These are phyloP conservation scores for Lipomyces sp. DNA, from an alignment of 805 yeast genomes.

Conservation along the genomic window DNA sequence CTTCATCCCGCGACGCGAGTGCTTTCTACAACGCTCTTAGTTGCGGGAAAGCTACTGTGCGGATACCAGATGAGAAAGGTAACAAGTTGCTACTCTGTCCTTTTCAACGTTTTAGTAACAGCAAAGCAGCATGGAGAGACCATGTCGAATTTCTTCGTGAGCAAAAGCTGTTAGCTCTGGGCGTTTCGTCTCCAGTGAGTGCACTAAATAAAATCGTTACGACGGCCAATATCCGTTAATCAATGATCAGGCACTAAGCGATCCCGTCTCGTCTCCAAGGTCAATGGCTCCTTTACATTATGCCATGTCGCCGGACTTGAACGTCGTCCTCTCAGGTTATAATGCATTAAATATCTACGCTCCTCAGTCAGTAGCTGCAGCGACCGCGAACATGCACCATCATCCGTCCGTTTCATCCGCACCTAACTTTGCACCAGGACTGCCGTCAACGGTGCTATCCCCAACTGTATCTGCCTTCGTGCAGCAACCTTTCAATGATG, in stretches of 20 bases:
- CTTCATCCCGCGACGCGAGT: slow-evolving; percentile 8
- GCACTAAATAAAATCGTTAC: not conserved
- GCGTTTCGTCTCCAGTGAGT: slow-evolving; percentile 10
- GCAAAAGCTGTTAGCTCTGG: not conserved
- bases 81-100: not conserved
- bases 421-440: not conserved
- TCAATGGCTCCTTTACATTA: not conserved
- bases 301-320: slow-evolving; percentile 7
- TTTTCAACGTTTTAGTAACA: not conserved
- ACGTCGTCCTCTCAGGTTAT: not conserved
- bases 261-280: not conserved
- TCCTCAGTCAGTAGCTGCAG: not conserved
- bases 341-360: not conserved
- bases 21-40: slow-evolving; percentile 9
- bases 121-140: slow-evolving; percentile 3
- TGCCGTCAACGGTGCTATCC: slow-evolving; percentile 20
- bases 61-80: slow-evolving; percentile 22
- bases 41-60: slow-evolving; percentile 16
- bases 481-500: not conserved
- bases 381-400: not conserved
- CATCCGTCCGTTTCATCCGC: not conserved
- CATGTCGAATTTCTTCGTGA: not conserved
- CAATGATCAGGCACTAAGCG: not conserved
- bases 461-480: slow-evolving; percentile 24
- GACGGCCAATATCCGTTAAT: not conserved